Evolutionary conservation across 2,329 filamentous ascomycete species (phyloP).

Genomic region (Arthrobotrys pseudoclavata): DNA sequence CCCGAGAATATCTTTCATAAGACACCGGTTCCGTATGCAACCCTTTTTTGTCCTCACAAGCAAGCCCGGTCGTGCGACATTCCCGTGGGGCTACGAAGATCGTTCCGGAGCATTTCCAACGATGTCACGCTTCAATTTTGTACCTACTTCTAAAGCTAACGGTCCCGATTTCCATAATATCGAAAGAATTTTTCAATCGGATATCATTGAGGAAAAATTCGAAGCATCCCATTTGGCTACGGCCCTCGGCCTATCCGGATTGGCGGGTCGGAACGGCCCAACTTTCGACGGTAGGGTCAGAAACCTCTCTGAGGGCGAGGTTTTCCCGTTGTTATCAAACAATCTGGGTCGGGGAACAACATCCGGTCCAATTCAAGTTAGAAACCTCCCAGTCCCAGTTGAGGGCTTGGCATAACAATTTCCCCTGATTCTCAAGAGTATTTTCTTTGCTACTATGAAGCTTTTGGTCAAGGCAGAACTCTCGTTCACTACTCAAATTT

Average conservation of each 20-base stretch:
- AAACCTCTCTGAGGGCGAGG: constrained; percentile 24
- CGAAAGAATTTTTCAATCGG: constrained; percentile 4
- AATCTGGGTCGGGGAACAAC: constrained; percentile 55
- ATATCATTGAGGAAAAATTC: not conserved
- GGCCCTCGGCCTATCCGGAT: constrained; percentile 40
- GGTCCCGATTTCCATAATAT: constrained; percentile 31
- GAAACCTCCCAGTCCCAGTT: constrained; percentile 40
- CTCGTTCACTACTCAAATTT: constrained; percentile 6
- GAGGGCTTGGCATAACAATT: constrained; percentile 34
- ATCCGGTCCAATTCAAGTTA: constrained; percentile 58
- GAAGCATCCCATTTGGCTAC: constrained; percentile 4
- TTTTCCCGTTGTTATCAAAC: constrained; percentile 40
- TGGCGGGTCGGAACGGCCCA: constrained; percentile 44
- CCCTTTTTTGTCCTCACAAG: constrained; percentile 30
- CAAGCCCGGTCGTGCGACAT: constrained; percentile 3
- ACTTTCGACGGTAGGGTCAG: constrained; percentile 44
- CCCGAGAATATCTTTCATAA: not conserved
- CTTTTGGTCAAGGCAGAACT: constrained; percentile 10
- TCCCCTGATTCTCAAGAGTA: constrained; percentile 45
- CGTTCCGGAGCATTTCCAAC: not conserved
- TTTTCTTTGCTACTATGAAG: not conserved
- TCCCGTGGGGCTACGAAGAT: constrained; percentile 8
- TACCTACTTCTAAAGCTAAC: constrained; percentile 19
- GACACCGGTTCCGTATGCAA: constrained; percentile 18
- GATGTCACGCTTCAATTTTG: constrained; percentile 12